Conservation (phyloP, 2,329 filamentous ascomycete species). For the Dothistroma pini region DNA sequence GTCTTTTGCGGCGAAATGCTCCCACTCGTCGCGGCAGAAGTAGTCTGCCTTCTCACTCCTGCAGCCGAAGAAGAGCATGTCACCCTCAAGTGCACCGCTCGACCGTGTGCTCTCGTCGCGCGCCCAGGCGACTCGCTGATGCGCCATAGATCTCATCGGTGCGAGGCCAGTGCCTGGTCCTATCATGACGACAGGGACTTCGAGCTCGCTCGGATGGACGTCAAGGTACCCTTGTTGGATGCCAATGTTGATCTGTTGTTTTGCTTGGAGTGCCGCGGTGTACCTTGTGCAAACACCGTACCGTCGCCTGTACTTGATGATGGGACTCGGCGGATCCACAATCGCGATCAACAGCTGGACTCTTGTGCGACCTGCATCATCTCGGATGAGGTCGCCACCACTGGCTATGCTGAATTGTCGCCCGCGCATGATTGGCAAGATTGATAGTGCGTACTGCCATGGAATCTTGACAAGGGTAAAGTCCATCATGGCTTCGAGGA, state of each 20-base stretch:
- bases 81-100: slow-evolving; percentile 23
- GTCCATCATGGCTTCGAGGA: slow-evolving; percentile 87
- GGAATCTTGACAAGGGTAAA: slow-evolving; percentile 83
- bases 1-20: slow-evolving; percentile 39
- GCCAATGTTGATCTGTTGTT: slow-evolving; percentile 58
- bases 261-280: slow-evolving; percentile 60
- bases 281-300: slow-evolving; percentile 90
- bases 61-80: slow-evolving; percentile 77
- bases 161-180: slow-evolving; percentile 85
- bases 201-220: slow-evolving; percentile 46
- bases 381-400: slow-evolving; percentile 49
- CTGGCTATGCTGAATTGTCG: slow-evolving; percentile 91
- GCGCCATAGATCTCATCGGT: slow-evolving; percentile 76
- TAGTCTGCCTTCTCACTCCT: slow-evolving; percentile 72
- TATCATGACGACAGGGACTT: slow-evolving; percentile 67
- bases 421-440: slow-evolving; percentile 80
- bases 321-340: slow-evolving; percentile 47
- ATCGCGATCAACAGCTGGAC: slow-evolving; percentile 37
- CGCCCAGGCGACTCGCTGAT: slow-evolving; percentile 57
- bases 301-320: slow-evolving; percentile 87
- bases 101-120: slow-evolving; percentile 14
- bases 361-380: slow-evolving; percentile 24
- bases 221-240: slow-evolving; percentile 53
- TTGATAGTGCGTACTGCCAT: slow-evolving; percentile 64
- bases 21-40: slow-evolving; percentile 79